phyloP scores from a whole-genome alignment of 2,329 filamentous ascomycete genomes.

The Grosmannia huntii region DNA sequence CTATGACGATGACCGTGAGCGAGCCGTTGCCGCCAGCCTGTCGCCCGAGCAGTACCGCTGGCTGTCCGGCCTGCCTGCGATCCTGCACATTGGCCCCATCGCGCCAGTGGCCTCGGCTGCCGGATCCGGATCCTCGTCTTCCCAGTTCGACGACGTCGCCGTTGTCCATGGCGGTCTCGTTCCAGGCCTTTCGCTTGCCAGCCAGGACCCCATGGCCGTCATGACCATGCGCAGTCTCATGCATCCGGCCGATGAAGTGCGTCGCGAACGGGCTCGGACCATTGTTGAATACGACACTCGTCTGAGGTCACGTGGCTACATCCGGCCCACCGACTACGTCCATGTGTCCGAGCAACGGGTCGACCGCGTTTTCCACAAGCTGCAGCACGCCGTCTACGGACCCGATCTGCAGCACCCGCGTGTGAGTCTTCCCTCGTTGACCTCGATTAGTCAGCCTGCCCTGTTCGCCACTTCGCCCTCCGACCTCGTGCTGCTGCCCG shows the following conservation, averaged over 20 bases:
- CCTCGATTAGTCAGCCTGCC: neutral
- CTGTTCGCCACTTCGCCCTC: neutral
- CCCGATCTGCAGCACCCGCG: conserved; percentile 8
- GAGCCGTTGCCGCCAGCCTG: conserved; percentile 44
- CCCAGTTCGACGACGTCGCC: conserved; percentile 37
- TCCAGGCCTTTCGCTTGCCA: conserved; percentile 55
- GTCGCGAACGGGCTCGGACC: conserved; percentile 15
- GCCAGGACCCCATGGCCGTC: conserved; percentile 63
- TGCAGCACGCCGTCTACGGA: conserved; percentile 9
- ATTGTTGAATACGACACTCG: conserved; percentile 23
- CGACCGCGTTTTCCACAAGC: conserved; percentile 11
- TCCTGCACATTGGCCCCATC: conserved; percentile 52
- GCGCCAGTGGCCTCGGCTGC: conserved; percentile 24
- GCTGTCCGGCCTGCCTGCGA: conserved; percentile 62
- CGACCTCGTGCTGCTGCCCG: conserved; percentile 18
- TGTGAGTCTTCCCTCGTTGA: neutral
- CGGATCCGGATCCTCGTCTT: conserved; percentile 20
- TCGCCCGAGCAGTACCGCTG: conserved; percentile 50
- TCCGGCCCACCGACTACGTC: conserved; percentile 6
- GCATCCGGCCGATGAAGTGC: conserved; percentile 42
- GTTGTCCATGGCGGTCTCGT: conserved; percentile 82
- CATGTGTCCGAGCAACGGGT: conserved; percentile 10
- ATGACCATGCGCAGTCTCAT: conserved; percentile 89
- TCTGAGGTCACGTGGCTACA: conserved; percentile 10
- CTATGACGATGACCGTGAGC: conserved; percentile 26